Evolutionary conservation across 257 asterid species (phyloP).

Genomic region (Euphrasia confusa): DNA sequence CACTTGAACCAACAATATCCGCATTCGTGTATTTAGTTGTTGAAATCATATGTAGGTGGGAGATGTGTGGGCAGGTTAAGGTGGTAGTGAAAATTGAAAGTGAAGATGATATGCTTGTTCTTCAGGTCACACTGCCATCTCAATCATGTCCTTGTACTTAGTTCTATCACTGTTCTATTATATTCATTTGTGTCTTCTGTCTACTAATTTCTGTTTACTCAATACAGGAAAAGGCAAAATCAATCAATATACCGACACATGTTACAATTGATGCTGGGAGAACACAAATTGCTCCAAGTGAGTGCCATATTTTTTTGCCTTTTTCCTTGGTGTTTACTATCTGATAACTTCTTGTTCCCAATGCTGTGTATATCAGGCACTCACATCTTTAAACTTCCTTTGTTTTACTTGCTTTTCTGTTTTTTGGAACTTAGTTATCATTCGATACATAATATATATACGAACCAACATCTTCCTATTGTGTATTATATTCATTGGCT

Average conservation of each 20-base stretch:
- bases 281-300: constrained; percentile 97
- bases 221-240: constrained; percentile 73
- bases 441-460: background rate
- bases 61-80: constrained; percentile 99
- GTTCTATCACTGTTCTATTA: background rate
- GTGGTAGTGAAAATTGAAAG: constrained; percentile 90
- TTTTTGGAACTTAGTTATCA: background rate
- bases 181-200: background rate
- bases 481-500: constrained; percentile 17
- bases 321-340: background rate
- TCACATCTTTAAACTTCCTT: background rate
- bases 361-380: background rate
- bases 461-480: background rate
- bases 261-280: constrained; percentile 90
- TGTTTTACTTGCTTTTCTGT: background rate
- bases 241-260: constrained; percentile 73
- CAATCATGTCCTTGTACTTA: background rate
- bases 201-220: constrained; percentile 18
- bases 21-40: background rate
- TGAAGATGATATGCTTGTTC: constrained; percentile 76
- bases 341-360: background rate
- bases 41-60: constrained; percentile 63
- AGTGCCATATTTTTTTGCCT: constrained; percentile 30
- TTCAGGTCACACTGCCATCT: constrained; percentile 50
- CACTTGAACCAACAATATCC: constrained; percentile 1